Evolutionary conservation across 2,329 filamentous ascomycete genomes (phyloP).

Genomic region (Cladosporium sphaerospermum): DNA sequence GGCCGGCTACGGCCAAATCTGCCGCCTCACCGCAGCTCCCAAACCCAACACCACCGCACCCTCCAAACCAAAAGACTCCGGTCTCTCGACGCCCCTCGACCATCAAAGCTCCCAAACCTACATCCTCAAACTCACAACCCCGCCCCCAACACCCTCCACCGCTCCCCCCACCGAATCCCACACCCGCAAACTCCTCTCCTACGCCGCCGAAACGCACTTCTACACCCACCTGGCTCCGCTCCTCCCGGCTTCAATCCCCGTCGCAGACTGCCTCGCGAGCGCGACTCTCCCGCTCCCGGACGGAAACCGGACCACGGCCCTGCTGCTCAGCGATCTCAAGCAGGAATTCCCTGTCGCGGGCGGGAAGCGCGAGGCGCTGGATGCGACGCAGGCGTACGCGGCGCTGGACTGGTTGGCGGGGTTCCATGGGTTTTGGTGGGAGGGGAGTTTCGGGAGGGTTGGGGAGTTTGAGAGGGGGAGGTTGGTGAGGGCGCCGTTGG

Average conservation of each 20-base stretch:
- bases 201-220: conserved; percentile 61
- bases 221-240: conserved; percentile 51
- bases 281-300: not conserved
- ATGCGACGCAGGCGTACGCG: conserved; percentile 43
- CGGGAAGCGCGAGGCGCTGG: conserved; percentile 47
- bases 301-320: conserved; percentile 41
- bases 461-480: conserved; percentile 26
- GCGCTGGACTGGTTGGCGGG: conserved; percentile 57
- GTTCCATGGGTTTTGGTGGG: conserved; percentile 55
- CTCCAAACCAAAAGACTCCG: conserved; percentile 21
- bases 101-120: conserved; percentile 26
- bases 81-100: not conserved
- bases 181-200: conserved; percentile 59
- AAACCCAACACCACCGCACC: not conserved
- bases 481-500: not conserved
- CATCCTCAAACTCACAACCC: conserved; percentile 56
- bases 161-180: conserved; percentile 52
- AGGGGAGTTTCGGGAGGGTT: conserved; percentile 11
- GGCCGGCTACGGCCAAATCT: conserved; percentile 51
- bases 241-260: conserved; percentile 39
- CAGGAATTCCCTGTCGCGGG: conserved; percentile 50
- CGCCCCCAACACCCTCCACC: conserved; percentile 34
- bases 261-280: conserved; percentile 43
- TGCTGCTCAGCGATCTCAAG: conserved; percentile 53
- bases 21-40: conserved; percentile 42